A percentile compares a stretch with the other conserved stretches of the same genome.
Conservation (phyloP, 768 basidiomycete species). For the Amylocystis lapponica region DNA sequence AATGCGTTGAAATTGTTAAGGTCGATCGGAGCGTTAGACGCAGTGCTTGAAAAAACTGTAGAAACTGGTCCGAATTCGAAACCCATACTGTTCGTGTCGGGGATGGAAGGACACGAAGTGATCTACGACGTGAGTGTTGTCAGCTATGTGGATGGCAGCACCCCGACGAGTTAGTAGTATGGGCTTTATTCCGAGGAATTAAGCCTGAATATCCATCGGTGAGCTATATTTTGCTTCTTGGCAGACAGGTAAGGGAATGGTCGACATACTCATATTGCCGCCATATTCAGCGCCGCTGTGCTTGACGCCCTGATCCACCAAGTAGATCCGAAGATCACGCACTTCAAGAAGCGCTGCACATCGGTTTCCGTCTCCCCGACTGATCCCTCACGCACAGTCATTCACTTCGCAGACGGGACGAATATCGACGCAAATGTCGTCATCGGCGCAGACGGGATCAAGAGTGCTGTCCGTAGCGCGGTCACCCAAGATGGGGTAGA, state of each 20-base stretch:
- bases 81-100: constrained; percentile 39
- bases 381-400: constrained; percentile 15
- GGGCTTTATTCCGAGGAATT: constrained; percentile 27
- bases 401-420: constrained; percentile 47
- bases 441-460: constrained; percentile 36
- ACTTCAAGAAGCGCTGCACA: constrained; percentile 47
- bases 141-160: neutral
- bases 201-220: constrained; percentile 43
- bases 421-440: constrained; percentile 41
- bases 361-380: constrained; percentile 10
- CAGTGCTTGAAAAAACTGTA: constrained; percentile 33
- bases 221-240: neutral
- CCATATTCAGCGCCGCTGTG: constrained; percentile 37
- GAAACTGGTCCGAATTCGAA: constrained; percentile 24
- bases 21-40: constrained; percentile 38
- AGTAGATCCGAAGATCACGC: constrained; percentile 35
- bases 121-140: constrained; percentile 37
- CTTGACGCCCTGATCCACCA: constrained; percentile 41
- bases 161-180: constrained; percentile 23
- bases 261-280: neutral
- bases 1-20: constrained; percentile 44
- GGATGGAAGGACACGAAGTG: constrained; percentile 33
- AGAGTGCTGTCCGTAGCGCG: constrained; percentile 31
- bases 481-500: constrained; percentile 27
- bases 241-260: neutral